Evolutionary conservation across 257 asterid species (phyloP).

Genomic region (Anisodus acutangulus): DNA sequence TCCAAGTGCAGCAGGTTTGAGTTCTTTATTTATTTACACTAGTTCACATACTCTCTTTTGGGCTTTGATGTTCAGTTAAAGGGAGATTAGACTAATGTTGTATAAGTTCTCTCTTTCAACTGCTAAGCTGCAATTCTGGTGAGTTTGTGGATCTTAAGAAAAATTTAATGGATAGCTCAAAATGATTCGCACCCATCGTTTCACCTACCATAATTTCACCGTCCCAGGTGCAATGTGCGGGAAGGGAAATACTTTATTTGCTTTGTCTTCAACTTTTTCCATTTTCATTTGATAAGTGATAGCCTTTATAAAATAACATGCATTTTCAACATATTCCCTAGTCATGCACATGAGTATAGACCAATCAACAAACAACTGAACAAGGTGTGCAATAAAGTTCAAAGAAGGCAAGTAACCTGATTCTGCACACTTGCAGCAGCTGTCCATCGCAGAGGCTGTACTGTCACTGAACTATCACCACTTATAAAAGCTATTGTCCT

Average conservation of each 20-base stretch:
- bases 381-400: background rate
- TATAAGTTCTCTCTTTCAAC: background rate
- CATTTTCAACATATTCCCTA: background rate
- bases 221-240: background rate
- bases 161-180: background rate
- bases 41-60: background rate
- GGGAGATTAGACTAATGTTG: background rate
- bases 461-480: slow-evolving; percentile 50
- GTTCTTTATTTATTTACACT: background rate
- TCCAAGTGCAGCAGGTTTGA: background rate
- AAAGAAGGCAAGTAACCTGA: slow-evolving; percentile 55
- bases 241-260: background rate
- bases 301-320: background rate
- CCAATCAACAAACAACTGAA: background rate
- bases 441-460: slow-evolving; percentile 68
- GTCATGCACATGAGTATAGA: background rate
- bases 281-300: background rate
- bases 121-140: background rate
- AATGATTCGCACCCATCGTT: background rate
- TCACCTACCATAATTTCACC: background rate
- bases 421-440: slow-evolving; percentile 64
- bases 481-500: slow-evolving; percentile 67
- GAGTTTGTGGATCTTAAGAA: background rate
- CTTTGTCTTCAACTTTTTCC: background rate
- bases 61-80: background rate